Conservation (phyloP, 139 green algal genomes). For the Volvox africanus region DNA sequence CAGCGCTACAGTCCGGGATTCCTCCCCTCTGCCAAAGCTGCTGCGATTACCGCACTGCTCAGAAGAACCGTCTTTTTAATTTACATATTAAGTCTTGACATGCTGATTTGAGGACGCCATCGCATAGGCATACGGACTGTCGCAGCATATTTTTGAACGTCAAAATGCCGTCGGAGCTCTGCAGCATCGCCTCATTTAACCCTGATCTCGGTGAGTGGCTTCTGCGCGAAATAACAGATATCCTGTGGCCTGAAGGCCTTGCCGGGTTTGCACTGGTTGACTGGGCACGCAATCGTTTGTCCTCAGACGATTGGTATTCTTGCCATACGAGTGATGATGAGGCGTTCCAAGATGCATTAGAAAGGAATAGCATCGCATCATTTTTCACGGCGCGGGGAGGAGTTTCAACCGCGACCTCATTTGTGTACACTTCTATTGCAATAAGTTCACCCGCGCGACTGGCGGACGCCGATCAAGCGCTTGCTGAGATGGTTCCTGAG, state of each 20-base stretch:
- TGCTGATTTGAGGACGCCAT: not conserved
- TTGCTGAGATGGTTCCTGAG: conserved; percentile 5
- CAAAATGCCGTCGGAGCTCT: not conserved
- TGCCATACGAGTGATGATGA: conserved; percentile 25
- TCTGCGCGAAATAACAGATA: not conserved
- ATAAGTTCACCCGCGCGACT: not conserved
- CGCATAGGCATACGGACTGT: not conserved
- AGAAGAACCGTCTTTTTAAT: not conserved
- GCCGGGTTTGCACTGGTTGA: not conserved
- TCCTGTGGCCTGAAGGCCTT: no score
- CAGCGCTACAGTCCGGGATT: no score
- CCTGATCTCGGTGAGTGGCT: not conserved
- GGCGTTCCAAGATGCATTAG: not conserved
- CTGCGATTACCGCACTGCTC: not conserved
- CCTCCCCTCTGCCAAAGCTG: not conserved
- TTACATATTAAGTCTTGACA: not conserved
- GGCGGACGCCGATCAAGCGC: conserved; percentile 12
- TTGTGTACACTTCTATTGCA: not conserved
- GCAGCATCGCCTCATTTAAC: not conserved
- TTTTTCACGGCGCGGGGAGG: not conserved
- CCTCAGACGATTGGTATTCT: conserved; percentile 32
- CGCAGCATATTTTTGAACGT: not conserved
- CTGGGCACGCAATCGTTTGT: not conserved
- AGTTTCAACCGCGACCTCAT: not conserved
- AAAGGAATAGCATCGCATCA: not conserved